Conservation (phyloP, 2,329 filamentous ascomycete genomes). For the Pseudogymnoascus sp. region DNA sequence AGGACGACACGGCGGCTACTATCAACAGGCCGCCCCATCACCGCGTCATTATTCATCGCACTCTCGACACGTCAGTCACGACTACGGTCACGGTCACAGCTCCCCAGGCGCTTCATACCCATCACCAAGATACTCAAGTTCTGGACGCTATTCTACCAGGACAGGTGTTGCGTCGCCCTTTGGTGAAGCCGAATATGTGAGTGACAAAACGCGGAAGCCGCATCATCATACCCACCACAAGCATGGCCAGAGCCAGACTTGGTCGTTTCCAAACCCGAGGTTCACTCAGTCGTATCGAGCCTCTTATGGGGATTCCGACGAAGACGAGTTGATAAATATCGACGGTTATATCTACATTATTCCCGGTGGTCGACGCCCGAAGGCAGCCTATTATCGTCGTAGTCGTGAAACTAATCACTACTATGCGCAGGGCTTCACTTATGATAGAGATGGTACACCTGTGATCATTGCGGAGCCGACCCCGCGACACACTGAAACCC, state of each 20-base stretch:
- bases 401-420: conserved; percentile 31
- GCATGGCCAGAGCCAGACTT: conserved; percentile 12
- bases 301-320: conserved; percentile 31
- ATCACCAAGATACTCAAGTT: conserved; percentile 30
- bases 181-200: conserved; percentile 30
- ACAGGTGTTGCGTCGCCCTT: conserved; percentile 14
- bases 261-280: conserved; percentile 17
- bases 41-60: conserved; percentile 22
- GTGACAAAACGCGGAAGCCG: conserved; percentile 24
- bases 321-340: conserved; percentile 25
- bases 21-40: conserved; percentile 21
- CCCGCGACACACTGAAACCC: conserved; percentile 12
- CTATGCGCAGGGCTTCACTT: conserved; percentile 24
- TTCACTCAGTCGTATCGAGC: conserved; percentile 30
- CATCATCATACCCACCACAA: conserved; percentile 27
- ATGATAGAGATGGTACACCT: conserved; percentile 26
- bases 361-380: conserved; percentile 23
- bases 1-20: conserved; percentile 26
- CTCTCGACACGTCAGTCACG: conserved; percentile 27
- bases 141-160: conserved; percentile 29
- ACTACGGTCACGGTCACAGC: conserved; percentile 24
- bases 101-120: conserved; percentile 22
- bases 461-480: conserved; percentile 11
- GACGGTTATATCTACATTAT: conserved; percentile 25
- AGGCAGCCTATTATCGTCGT: conserved; percentile 28